Percentiles rank a stretch among this genome's conserved stretches.
Evolutionary conservation across 2,329 filamentous ascomycete genomes (phyloP).

Genomic region (Pseudogymnoascus sp.): DNA sequence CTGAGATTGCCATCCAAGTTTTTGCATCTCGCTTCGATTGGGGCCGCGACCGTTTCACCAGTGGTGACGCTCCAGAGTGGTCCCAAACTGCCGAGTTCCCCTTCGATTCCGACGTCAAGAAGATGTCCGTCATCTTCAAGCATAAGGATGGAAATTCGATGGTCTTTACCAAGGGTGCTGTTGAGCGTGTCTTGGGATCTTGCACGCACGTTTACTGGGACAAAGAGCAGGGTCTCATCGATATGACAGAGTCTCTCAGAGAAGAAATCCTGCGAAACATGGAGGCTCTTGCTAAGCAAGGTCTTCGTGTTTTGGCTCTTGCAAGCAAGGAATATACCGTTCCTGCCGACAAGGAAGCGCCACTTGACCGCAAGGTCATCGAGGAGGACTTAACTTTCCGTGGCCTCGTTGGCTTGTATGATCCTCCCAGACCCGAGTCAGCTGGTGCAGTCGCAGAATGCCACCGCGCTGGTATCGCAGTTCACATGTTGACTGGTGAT

Average conservation of each 20-base stretch:
- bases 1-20: slow-evolving; percentile 68
- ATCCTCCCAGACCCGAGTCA: slow-evolving; percentile 62
- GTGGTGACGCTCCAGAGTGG: slow-evolving; percentile 44
- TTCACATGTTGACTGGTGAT: slow-evolving; percentile 71
- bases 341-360: slow-evolving; percentile 29
- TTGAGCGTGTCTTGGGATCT: slow-evolving; percentile 58
- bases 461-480: slow-evolving; percentile 52
- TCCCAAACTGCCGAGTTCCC: slow-evolving; percentile 58
- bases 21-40: slow-evolving; percentile 62
- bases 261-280: slow-evolving; percentile 57
- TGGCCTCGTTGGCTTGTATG: slow-evolving; percentile 69
- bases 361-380: slow-evolving; percentile 49
- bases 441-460: slow-evolving; percentile 51
- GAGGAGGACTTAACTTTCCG: slow-evolving; percentile 64
- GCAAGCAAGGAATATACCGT: slow-evolving; percentile 37
- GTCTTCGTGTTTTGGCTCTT: slow-evolving; percentile 60
- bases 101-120: slow-evolving; percentile 68
- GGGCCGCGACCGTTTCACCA: slow-evolving; percentile 45
- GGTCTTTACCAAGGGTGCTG: slow-evolving; percentile 59
- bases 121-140: slow-evolving; percentile 64
- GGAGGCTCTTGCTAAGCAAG: slow-evolving; percentile 57
- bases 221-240: slow-evolving; percentile 33
- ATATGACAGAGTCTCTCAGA: slow-evolving; percentile 45
- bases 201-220: slow-evolving; percentile 44
- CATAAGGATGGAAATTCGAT: slow-evolving; percentile 33